phyloP scores from a whole-genome alignment of 495 filamentous ascomycete genomes.

The Penicillium coffeae region DNA sequence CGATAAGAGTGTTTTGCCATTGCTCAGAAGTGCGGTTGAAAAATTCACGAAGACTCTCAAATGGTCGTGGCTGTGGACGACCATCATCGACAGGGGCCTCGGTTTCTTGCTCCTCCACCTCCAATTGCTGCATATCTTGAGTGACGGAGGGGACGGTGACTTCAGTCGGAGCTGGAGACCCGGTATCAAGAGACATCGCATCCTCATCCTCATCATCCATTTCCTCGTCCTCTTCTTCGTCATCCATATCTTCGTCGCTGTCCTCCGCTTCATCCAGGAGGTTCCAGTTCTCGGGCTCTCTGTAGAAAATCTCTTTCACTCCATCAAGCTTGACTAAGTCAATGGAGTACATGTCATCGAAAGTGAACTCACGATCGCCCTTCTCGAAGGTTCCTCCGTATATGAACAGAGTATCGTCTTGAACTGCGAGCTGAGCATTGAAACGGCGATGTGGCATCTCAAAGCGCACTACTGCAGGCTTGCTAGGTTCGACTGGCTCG shows the following conservation, averaged over 20 bases:
- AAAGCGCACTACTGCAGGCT: conserved; percentile 49
- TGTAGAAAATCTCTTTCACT: conserved; percentile 79
- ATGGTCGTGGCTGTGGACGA: conserved; percentile 64
- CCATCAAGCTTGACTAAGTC: conserved; percentile 91
- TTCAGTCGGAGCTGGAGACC: conserved; percentile 35
- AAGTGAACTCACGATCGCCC: conserved; percentile 88
- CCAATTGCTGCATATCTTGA: conserved; percentile 61
- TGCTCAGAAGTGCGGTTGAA: conserved; percentile 80
- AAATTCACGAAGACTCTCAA: conserved; percentile 89
- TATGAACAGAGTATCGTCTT: conserved; percentile 87
- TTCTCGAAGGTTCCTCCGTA: conserved; percentile 95
- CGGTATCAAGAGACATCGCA: conserved; percentile 37
- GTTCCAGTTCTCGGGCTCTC: conserved; percentile 83
- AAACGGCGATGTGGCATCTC: conserved; percentile 86
- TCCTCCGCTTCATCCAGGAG: conserved; percentile 61
- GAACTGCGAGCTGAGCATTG: conserved; percentile 83
- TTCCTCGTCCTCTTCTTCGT: conserved; percentile 64
- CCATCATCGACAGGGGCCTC: conserved; percentile 42
- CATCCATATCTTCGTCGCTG: conserved; percentile 66
- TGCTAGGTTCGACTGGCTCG: conserved; percentile 49
- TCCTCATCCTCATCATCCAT: conserved; percentile 41
- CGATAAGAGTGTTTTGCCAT: conserved; percentile 84
- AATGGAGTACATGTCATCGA: conserved; percentile 89
- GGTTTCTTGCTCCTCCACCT: conserved; percentile 52
- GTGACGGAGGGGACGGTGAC: conserved; percentile 36